Conservation (phyloP, 23 red algal species). For the Gracilaria caudata region DNA sequence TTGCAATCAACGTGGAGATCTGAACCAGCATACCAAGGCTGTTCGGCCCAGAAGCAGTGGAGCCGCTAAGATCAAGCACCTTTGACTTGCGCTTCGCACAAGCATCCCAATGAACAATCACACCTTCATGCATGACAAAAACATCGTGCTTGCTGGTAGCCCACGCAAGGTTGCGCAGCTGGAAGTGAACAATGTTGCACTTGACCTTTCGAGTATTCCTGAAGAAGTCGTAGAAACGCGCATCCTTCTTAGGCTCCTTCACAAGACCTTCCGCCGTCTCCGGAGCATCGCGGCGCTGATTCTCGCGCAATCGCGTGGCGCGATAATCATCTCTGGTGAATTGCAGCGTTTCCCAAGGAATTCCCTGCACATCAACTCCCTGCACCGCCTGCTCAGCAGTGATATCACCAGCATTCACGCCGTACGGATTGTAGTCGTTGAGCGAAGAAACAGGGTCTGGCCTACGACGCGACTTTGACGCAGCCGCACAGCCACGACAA, state of each 20-base stretch:
- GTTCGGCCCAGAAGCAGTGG: slow-evolving; percentile 33
- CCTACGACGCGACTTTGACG: neutral
- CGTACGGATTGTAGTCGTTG: neutral
- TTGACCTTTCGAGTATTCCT: slow-evolving; percentile 81
- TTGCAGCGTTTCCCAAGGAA: slow-evolving; percentile 83
- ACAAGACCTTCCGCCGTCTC: slow-evolving; percentile 18
- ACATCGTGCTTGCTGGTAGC: slow-evolving; percentile 84
- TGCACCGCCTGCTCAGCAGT: slow-evolving; percentile 59
- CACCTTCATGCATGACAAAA: slow-evolving; percentile 75
- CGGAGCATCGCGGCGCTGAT: slow-evolving; percentile 13
- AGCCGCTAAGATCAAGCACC: slow-evolving; percentile 74
- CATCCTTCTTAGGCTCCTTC: slow-evolving; percentile 20
- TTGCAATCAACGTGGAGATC: slow-evolving; percentile 71
- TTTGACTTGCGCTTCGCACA: slow-evolving; percentile 51
- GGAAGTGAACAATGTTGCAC: slow-evolving; percentile 88
- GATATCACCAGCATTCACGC: slow-evolving; percentile 44
- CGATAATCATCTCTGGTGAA: slow-evolving; percentile 76
- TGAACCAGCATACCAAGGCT: slow-evolving; percentile 66
- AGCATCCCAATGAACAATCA: slow-evolving; percentile 80
- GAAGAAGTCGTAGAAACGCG: slow-evolving; percentile 69
- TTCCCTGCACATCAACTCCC: slow-evolving; percentile 88
- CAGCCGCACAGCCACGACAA: neutral
- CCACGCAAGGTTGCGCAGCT: slow-evolving; percentile 93
- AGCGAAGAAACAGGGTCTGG: neutral
- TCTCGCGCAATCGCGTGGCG: slow-evolving; percentile 63